Evolutionary conservation across 2,329 filamentous ascomycete genomes (phyloP).

Genomic region (Fulvia fulva): DNA sequence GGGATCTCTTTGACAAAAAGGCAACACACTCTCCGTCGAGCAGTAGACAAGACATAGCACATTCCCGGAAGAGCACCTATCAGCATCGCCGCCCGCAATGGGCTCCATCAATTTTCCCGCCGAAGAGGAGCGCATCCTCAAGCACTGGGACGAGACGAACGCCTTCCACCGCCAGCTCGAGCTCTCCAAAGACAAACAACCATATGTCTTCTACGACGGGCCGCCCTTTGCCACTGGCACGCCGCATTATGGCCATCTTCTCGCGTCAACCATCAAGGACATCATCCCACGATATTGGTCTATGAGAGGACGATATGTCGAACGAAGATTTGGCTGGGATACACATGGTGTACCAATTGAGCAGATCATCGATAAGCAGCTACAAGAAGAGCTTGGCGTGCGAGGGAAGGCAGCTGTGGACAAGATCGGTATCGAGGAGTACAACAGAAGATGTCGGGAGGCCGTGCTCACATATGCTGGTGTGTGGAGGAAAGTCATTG

Average conservation of each 20-base stretch:
- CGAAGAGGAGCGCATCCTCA: slow-evolving; percentile 80
- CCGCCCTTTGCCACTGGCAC: slow-evolving; percentile 54
- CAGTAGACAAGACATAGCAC: neutral
- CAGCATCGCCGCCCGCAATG: slow-evolving; percentile 33
- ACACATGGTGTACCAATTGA: slow-evolving; percentile 93
- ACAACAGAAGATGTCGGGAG: slow-evolving; percentile 85
- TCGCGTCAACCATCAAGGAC: slow-evolving; percentile 94
- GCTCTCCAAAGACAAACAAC: slow-evolving; percentile 74
- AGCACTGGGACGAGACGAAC: slow-evolving; percentile 85
- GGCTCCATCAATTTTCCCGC: slow-evolving; percentile 73
- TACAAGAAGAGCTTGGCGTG: slow-evolving; percentile 61
- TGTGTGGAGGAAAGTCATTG: slow-evolving; percentile 86
- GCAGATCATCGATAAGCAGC: slow-evolving; percentile 94
- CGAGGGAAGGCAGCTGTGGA: slow-evolving; percentile 82
- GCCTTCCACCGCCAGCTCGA: slow-evolving; percentile 87
- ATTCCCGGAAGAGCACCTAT: neutral
- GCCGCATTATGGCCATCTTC: slow-evolving; percentile 69
- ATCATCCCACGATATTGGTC: slow-evolving; percentile 96
- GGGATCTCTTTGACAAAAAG: neutral
- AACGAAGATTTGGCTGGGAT: slow-evolving; percentile 92
- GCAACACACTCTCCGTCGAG: neutral
- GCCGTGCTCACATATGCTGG: slow-evolving; percentile 88
- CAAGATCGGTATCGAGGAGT: slow-evolving; percentile 79
- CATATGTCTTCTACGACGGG: slow-evolving; percentile 89
- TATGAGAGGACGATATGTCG: slow-evolving; percentile 92